phyloP scores from a whole-genome alignment of 148 eudicot species.

The Camellia sinensis region DNA sequence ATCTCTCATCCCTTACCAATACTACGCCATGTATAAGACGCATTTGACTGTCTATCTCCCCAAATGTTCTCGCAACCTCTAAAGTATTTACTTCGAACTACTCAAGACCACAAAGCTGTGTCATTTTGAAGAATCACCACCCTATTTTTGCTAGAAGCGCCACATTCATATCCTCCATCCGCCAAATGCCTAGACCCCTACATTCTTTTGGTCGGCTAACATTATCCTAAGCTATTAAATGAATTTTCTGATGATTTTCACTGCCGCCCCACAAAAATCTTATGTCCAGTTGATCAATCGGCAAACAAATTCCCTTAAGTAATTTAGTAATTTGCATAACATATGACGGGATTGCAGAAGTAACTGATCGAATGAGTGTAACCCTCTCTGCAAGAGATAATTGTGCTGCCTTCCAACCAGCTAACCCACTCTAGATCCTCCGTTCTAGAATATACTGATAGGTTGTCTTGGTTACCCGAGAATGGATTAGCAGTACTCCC shows the following conservation, averaged over 20 bases:
- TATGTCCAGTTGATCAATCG: background rate
- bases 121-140: background rate
- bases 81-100: background rate
- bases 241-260: background rate
- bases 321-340: background rate
- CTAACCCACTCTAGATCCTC: background rate
- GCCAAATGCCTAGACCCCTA: background rate
- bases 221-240: background rate
- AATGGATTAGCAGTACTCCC: background rate
- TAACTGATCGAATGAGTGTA: background rate
- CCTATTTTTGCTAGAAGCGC: background rate
- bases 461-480: background rate
- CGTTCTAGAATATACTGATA: background rate
- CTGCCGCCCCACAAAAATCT: background rate
- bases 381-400: background rate
- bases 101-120: background rate
- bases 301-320: background rate
- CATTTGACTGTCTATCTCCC: background rate
- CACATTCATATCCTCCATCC: background rate
- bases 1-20: background rate
- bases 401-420: background rate
- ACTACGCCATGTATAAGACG: constrained; percentile 3
- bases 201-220: background rate
- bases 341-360: background rate
- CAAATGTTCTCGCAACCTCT: background rate